Base-by-base conservation (phyloP, 306 rosid species). In the Phaseolus lunatus region DNA sequence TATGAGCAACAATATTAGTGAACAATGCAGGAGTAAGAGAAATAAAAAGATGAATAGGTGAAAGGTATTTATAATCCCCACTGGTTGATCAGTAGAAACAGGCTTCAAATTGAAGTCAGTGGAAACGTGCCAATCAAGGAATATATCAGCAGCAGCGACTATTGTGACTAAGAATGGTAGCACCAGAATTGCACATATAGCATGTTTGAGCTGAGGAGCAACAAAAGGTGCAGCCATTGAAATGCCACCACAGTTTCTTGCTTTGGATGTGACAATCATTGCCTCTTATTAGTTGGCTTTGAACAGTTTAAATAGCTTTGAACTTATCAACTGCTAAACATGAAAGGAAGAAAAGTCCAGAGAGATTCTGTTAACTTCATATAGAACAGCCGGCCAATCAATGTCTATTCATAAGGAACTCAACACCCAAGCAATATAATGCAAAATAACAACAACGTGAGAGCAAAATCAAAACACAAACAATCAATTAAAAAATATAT, bases 61-160 rank as follows among this genome's bases (percentile, higher is more conserved):
- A 67, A 20, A 53, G 59, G 2, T 9, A 7, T 6, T 5, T 14
- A 45, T 8, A 62, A 74, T 74, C 59, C 62, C 4, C 54, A 88
- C 91, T 47, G 87, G 89, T 73, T 91, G 90, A 72, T 84, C 84
- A 0, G 68, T 13, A 9, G 85, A 81, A 15, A 77, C 83, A 3
- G 88, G 91, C 27, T 81, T 82, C 53, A 73, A 48, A 33, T 53
- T 77, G 8, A 44, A 65, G 67, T 86, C 81, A 2, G 31, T 6
- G 0, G 86, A 56, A 62, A 91, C 90, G 13, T 88, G 83, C 97
- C 92, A 91, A 24, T 86, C 88, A 58, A 85, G 85, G 45, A 78
- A 85, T 53, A 83, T 66, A 63, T 91, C 79, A 15, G 27, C 81
- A 57, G 86, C 67, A 0, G 48, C 78, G 49, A 71, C 80, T 33